Conservation (phyloP, 331 rosid species). For the Spiraea crenata region DNA sequence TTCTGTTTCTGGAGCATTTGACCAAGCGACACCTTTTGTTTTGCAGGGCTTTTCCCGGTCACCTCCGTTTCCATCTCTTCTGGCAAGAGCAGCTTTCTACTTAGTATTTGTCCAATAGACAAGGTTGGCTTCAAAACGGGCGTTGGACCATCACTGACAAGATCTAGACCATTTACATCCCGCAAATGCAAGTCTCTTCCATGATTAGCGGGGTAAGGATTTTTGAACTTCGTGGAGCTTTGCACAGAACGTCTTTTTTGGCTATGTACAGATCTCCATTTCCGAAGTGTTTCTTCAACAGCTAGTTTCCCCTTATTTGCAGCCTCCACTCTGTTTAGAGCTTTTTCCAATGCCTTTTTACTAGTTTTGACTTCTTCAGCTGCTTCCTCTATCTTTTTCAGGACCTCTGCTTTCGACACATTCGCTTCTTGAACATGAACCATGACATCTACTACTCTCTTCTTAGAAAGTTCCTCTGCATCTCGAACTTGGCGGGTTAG, state of each 20-base stretch:
- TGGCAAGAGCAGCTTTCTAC: constrained; percentile 66
- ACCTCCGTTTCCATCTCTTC: constrained; percentile 45
- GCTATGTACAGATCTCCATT: constrained; percentile 65
- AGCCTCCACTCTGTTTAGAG: constrained; percentile 70
- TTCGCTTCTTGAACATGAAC: constrained; percentile 72
- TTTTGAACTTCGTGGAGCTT: constrained; percentile 68
- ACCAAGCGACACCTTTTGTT: constrained; percentile 68
- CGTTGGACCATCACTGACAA: constrained; percentile 43
- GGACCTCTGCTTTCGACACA: constrained; percentile 48
- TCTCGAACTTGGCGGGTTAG: constrained; percentile 53
- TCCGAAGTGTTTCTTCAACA: constrained; percentile 85
- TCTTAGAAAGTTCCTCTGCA: constrained; percentile 59
- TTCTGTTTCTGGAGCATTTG: constrained; percentile 76
- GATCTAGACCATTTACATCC: constrained; percentile 68
- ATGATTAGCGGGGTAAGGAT: constrained; percentile 42
- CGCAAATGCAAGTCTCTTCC: constrained; percentile 54
- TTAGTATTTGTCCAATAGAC: constrained; percentile 85
- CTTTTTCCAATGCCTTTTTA: constrained; percentile 73
- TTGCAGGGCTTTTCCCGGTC: constrained; percentile 37
- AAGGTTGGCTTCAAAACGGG: constrained; percentile 72
- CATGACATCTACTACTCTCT: constrained; percentile 59
- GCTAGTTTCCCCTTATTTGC: constrained; percentile 81
- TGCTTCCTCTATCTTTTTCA: constrained; percentile 69
- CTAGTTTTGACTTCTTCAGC: constrained; percentile 61
- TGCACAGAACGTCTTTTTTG: constrained; percentile 53